phyloP scores from a whole-genome alignment of 768 basidiomycete species.

The Austroboletus eburneus region DNA sequence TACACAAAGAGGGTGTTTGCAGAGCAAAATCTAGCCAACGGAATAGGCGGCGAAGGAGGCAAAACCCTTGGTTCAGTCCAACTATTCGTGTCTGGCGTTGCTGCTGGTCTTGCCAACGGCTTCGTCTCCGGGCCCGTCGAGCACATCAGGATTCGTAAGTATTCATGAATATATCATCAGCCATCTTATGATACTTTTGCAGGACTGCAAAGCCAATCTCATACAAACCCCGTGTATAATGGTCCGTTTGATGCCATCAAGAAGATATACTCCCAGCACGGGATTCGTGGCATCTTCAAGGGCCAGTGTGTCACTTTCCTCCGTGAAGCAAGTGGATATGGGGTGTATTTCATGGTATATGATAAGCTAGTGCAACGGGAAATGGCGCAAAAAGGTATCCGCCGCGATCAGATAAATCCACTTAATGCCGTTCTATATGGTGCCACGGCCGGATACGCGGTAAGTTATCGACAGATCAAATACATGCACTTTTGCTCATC shows the following conservation, averaged over 20 bases:
- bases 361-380: conserved; percentile 89
- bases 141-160: conserved; percentile 78
- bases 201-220: conserved; percentile 92
- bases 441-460: conserved; percentile 88
- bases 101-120: conserved; percentile 87
- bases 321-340: conserved; percentile 80
- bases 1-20: conserved; percentile 79
- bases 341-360: conserved; percentile 87
- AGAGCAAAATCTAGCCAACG: conserved; percentile 51
- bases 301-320: conserved; percentile 86
- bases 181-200: conserved; percentile 7
- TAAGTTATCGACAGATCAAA: conserved; percentile 35
- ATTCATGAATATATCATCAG: not conserved
- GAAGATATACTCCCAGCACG: conserved; percentile 74
- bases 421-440: conserved; percentile 81
- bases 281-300: conserved; percentile 85
- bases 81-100: conserved; percentile 70
- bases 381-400: conserved; percentile 67
- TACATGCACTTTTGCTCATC: conserved; percentile 5
- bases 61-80: conserved; percentile 56
- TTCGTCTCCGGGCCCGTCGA: conserved; percentile 95
- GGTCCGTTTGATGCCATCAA: conserved; percentile 87
- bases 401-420: conserved; percentile 73
- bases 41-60: conserved; percentile 64
- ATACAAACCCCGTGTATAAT: conserved; percentile 65